Base-by-base conservation (phyloP, 257 asterid genomes). In the Knoxia roxburghii region DNA sequence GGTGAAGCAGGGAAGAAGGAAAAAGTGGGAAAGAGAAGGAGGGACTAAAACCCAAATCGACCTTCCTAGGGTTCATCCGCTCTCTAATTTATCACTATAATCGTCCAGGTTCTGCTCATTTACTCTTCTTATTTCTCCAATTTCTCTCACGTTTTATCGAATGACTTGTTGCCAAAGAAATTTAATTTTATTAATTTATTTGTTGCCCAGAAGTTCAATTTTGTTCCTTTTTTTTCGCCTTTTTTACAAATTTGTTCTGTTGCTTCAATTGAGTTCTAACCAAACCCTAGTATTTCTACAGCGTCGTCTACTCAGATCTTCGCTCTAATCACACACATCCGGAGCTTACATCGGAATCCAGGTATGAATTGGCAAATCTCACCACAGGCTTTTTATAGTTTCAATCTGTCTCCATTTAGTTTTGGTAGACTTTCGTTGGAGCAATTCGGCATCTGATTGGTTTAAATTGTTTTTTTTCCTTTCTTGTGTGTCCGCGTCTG, bases 181-280 rank as follows among this genome's bases (percentile, higher is more conserved):
- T n/a, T n/a, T n/a, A n/a, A n/a, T n/a, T n/a, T n/a, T n/a, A n/a
- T n/a, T n/a, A n/a, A n/a, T n/a, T n/a, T n/a, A n/a, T 85, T 79
- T 85, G 86, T 77, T 40, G 69, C 68, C 7, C 23, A 82, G 9
- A 85, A 85, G 79, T 78, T 30, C 41, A 72, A 64, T 80, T 9
- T 45, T 3, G 1, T 49, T 30, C 17, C 20, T 33, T 13, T 12
- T 48, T 7, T 21, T 26, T 46, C 9, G 17, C 2, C 1, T 7
- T 5, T 29, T 14, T 29, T 29, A 1, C 9, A 12, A 13, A 2
- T 26, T 15, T 12, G 15, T 55, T 6, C 18, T 8, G 6, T 23
- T 23, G 35, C 60, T 18, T 52, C 21, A 26, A 7, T 50, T 50
- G 56, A 7, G 26, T n/a, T 21, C 56, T 50, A 50, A 35, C 65